Base-by-base conservation (phyloP, 192 early-diverging fungal species). In the Podila verticillata region DNA sequence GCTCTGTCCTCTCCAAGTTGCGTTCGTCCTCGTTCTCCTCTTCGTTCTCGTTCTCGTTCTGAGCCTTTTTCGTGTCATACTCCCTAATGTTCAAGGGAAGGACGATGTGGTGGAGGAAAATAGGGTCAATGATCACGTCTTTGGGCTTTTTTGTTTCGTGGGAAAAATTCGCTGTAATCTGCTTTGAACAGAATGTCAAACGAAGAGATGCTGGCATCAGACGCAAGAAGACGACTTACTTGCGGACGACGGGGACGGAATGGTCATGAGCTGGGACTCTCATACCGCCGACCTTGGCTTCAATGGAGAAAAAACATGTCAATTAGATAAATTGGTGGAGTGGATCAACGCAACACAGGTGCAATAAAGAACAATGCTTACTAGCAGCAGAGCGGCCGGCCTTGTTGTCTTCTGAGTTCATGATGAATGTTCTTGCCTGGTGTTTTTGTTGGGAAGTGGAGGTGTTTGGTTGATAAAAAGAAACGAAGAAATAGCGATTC, bases 181-280 rank as follows among this genome's bases (percentile, higher is more conserved):
- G 17, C n/a, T 13, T 44, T 10, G 30, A 24, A 64, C 30, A 48
- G 7, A 56, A 32, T 30, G 35, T 22, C 36, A 32, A 62, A 9
- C 24, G 20, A 32, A 32, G 8, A n/a, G 26, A 5, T 8, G 44
- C 5, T 3, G 22, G 12, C 17, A 60, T 5, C 7, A 20, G 17
- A 60, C 19, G n/a, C n/a, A 24, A 31, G 2, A 15, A 62, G 32
- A 7, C 9, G 5, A 68, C 77, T 59, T 80, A 80, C 77, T 80
- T 80, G 68, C 68, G 68, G 39, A 80, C 70, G n/a, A 80, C 70
- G 57, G 77, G 77, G 32, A 80, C 77, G n/a, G 62, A 24, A 56
- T 80, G 77, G 22, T 80, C 70, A 28, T 36, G 59, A 6, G 65
- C 70, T 7, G 70, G 61, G 48, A 80, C 77, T 20, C 77, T 70